Base-by-base conservation (phyloP, 257 asterid species). In the Thymus mandschuricus region DNA sequence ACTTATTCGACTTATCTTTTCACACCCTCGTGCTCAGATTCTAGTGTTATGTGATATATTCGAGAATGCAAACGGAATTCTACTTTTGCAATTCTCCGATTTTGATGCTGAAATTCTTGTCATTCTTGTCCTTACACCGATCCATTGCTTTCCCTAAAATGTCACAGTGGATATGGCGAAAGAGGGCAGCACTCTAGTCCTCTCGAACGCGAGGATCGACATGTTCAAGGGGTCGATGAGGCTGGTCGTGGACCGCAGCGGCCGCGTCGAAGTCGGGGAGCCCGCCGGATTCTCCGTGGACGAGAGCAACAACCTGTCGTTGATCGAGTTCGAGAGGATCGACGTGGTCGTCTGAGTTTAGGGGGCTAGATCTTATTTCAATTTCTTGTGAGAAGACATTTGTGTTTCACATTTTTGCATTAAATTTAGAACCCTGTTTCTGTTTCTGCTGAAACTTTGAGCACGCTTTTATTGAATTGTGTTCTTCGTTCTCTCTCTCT, bases 141-240 rank as follows among this genome's bases (percentile, higher is more conserved):
- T 48, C n/a, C 31, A 58, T 58, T 60, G 41, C 33, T 68, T 34
- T 56, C 4, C 41, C 6, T 4, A 38, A 38, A 4, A 6, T 82
- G 35, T 67, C 55, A 21, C 21, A 90, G 96, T 90, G 80, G 96
- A 90, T 66, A 66, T 84, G 75, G 88, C 86, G 38, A 86, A 84
- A 76, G 92, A 87, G 68, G 93, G 92, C 1, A 83, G 66, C 74
- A 90, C 96, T 3, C 74, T 90, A 6, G 68, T 77, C 72, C 84
- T 90, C 55, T 56, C 89, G 34, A 90, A 90, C 48, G 96, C 95
- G 11, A 90, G 72, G 75, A 75, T 90, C 0, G 96, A 90, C 85
- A 84, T 89, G 88, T 87, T 87, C 86, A 90, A 90, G 79, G 96
- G 96, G 69, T 86, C 95, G 4, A 90, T 90, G 95, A 86, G 96